Base-by-base conservation (phyloP, 805 yeast species). In the Cyberlindnera mrakii region DNA sequence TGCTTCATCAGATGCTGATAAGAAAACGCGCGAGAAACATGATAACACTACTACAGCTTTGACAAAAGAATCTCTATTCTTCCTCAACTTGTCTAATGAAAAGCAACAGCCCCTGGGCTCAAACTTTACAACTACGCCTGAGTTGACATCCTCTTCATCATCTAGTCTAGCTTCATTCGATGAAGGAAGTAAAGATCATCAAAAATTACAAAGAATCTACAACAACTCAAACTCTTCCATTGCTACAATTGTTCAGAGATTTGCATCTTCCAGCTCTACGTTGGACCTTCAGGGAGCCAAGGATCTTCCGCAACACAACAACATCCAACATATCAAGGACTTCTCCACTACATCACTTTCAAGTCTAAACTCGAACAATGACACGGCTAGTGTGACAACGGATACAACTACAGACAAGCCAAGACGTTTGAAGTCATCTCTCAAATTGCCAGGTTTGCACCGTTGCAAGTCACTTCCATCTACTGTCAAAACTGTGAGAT, bases 401-500 rank as follows among this genome's bases (percentile, higher is more conserved):
- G 47, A 43, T 13, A 35, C 19, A 19, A 42, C 46, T 9, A 42
- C 46, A 6, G 48, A 39, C 17, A 43, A 34, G 3, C 55, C 58
- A 40, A 46, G 48, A 37, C 48, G 49, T 19, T 45, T 55, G 30
- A 69, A 69, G 49, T 67, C 74, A 2, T 68, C 74, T 7, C 58
- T 78, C 30, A 78, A 75, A 53, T 68, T 74, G 20, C 67, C 71
- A n/a, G 57, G 63, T 6, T 49, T 71, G 30, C 50, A 48, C 35
- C 60, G 67, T 54, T 70, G 63, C 43, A 67, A 57, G 50, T 70
- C 82, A 0, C 72, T 81, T 56, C 85, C 82, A 44, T 46, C 53
- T 16, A 49, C 65, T 15, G 39, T 45, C 5, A 81, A 80, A 57
- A 74, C 77, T 7, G 89, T 82, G 34, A 65, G 86, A 42, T 82